Conservation (phyloP, 2,329 filamentous ascomycete species). For the Scedosporium boydii region DNA sequence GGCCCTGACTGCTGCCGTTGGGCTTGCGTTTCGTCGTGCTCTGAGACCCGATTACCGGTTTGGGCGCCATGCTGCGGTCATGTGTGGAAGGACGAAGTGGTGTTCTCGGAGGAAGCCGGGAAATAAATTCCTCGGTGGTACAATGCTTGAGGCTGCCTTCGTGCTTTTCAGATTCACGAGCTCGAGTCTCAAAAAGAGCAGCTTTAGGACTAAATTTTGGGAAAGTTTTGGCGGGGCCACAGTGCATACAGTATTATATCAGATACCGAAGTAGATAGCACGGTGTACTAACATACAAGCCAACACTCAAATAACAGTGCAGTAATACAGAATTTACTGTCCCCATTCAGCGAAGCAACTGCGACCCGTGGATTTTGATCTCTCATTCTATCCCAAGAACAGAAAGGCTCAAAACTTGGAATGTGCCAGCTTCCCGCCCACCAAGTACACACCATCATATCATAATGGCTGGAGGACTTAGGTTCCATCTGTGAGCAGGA, state of each 20-base stretch:
- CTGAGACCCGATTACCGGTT: background rate
- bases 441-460: background rate
- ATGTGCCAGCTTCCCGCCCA: constrained; percentile 2
- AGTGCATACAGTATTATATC: background rate
- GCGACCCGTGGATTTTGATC: background rate
- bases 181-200: too few relatives aligned
- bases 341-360: background rate
- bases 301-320: too few relatives aligned
- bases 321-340: background rate
- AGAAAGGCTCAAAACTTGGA: background rate
- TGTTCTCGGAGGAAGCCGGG: background rate
- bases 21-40: background rate
- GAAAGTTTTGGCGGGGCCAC: background rate
- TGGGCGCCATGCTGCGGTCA: constrained; percentile 3
- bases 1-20: constrained; percentile 1
- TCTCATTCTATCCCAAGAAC: background rate
- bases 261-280: background rate
- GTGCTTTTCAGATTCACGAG: background rate
- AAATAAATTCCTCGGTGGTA: background rate
- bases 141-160: background rate
- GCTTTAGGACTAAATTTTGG: background rate
- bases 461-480: background rate
- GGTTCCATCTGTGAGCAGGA: background rate
- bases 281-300: background rate
- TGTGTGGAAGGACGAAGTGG: background rate